phyloP scores from a whole-genome alignment of 441 rosid species.

The Kokia cookei region DNA sequence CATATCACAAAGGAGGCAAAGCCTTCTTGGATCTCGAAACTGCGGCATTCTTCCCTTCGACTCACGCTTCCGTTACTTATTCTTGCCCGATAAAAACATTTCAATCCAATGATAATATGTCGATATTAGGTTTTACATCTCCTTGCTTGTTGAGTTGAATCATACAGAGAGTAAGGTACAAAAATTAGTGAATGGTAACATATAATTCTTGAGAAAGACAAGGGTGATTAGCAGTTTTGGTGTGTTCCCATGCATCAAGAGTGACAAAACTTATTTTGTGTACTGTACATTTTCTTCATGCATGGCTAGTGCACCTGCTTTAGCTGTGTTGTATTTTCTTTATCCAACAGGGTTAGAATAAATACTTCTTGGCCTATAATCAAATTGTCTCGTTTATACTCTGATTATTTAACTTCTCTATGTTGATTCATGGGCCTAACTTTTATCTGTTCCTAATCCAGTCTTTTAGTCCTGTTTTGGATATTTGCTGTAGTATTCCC shows the following conservation, averaged over 20 bases:
- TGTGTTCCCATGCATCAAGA: not conserved
- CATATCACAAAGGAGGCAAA: conserved; percentile 61
- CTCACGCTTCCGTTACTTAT: conserved; percentile 74
- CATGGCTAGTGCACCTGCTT: not conserved
- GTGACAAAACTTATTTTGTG: not conserved
- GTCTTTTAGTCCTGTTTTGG: not conserved
- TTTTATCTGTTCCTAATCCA: not conserved
- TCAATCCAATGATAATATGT: conserved; percentile 9
- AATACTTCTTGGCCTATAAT: not conserved
- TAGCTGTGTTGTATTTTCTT: not conserved
- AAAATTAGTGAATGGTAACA: conserved; percentile 1
- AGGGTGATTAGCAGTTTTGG: conserved; percentile 9
- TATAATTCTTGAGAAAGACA: not conserved
- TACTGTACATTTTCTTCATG: conserved; percentile 13
- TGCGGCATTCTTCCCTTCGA: conserved; percentile 76
- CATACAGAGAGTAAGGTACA: not conserved
- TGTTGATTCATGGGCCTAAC: not conserved
- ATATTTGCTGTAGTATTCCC: not conserved
- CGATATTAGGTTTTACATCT: not conserved
- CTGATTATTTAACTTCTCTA: not conserved
- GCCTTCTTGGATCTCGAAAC: conserved; percentile 61
- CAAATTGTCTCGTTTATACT: not conserved
- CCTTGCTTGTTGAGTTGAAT: not conserved
- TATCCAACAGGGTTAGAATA: not conserved
- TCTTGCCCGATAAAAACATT: conserved; percentile 42